Evolutionary conservation across 2,329 filamentous ascomycete species (phyloP), one percentile per base, ranked within the genome.

Genomic region (Aspergillus novoparasiticus): DNA sequence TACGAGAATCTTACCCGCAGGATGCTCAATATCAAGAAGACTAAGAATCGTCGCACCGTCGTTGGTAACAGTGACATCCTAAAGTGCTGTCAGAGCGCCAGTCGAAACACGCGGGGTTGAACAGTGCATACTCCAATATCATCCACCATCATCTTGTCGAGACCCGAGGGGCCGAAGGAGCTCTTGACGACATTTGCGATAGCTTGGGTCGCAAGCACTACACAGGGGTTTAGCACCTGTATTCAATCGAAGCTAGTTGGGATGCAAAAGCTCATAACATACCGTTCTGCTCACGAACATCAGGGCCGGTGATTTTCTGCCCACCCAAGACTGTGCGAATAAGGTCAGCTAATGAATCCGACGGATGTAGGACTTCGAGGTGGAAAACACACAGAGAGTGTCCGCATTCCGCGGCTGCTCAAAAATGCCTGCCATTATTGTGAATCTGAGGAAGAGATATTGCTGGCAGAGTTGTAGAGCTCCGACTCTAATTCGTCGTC

Each of bases 141-240:
- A 82, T 99, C 95, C 73, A 99, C 95, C 95, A 99, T 98, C 95
- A 99, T 99, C 87, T 99, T 99, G 80, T 99, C 95, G 70, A 99
- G 87, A 56, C 95, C 95, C 66, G 93, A 97, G 58, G 95, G 95
- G 61, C 95, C 95, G 77, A 99, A 99, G 19, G 95, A 99, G 81
- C 92, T 97, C 85, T 97, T 98, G 80, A 99, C 93, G 64, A 99
- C 94, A 88, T 98, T 99, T 74, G 95, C 91, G 75, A 99, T 98
- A 64, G 94, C 93, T 79, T 97, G 93, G 53, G 95, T 98, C 71
- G 95, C 95, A 71, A 93, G 88, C 56, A 98, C 95, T 94, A 75
- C 48, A 65, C 46, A 16, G 4, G n/a, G 10, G 23, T 39, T 68
- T 41, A 68, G 65, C 26, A 54, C 55, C 23, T 11, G 28, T 21